Evolutionary conservation across 371 early-diverging fungal species (phyloP).

Genomic region (Mortierella sp.): DNA sequence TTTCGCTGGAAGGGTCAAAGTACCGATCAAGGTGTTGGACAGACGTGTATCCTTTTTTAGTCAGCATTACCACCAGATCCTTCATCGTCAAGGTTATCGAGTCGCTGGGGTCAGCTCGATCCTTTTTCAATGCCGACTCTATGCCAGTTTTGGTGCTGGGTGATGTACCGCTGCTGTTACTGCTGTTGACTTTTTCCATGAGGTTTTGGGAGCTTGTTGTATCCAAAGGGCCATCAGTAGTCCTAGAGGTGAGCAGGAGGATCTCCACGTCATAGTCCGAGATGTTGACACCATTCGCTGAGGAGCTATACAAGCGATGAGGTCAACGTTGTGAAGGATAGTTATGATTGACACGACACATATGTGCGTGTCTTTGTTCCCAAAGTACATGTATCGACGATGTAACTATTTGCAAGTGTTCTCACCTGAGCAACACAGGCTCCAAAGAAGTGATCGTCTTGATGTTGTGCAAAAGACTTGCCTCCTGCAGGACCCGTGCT

Average conservation of each 20-base stretch:
- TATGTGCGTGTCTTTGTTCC: neutral
- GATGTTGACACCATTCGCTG: constrained; percentile 9
- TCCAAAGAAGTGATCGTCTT: neutral
- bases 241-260: neutral
- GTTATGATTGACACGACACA: neutral
- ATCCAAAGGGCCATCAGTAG: neutral
- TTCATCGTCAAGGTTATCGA: neutral
- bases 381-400: neutral
- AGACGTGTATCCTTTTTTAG: constrained; percentile 8
- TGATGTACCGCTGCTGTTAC: neutral
- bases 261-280: constrained; percentile 20
- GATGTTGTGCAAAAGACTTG: neutral
- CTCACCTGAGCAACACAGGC: neutral
- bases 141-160: neutral
- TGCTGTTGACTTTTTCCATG: neutral
- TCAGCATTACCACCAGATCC: neutral
- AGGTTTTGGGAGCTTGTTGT: neutral
- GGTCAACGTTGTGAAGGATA: neutral
- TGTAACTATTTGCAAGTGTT: neutral
- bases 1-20: constrained; percentile 5
- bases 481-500: neutral
- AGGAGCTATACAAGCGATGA: constrained; percentile 6
- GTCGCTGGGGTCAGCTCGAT: neutral
- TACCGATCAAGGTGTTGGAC: constrained; percentile 1
- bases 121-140: neutral